Percentiles rank a stretch among this genome's conserved stretches.
Evolutionary conservation across 2,329 filamentous ascomycete species (phyloP).

Genomic region (Fusarium mexicanum): DNA sequence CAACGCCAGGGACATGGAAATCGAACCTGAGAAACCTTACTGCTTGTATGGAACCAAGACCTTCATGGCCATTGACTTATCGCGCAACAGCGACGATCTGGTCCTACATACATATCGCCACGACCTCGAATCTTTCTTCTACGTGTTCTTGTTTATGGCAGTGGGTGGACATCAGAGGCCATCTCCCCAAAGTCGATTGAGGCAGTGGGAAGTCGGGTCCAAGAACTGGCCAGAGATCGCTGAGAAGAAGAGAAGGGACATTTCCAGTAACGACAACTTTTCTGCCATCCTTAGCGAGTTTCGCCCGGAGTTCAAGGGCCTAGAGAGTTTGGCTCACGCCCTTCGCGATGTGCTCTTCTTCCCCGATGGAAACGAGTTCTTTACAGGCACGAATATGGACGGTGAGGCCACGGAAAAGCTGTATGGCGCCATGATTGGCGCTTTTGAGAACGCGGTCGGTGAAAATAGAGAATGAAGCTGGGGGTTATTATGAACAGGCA

Average conservation of each 20-base stretch:
- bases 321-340: neutral
- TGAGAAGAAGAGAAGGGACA: neutral
- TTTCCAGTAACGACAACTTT: neutral
- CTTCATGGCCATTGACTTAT: slow-evolving; percentile 43
- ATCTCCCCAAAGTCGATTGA: neutral
- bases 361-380: neutral
- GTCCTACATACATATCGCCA: slow-evolving; percentile 36
- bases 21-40: slow-evolving; percentile 32
- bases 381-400: neutral
- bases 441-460: neutral
- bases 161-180: neutral
- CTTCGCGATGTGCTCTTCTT: neutral
- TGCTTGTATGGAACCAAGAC: slow-evolving; percentile 28
- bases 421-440: neutral
- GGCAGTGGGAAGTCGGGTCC: neutral
- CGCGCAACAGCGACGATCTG: neutral
- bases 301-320: neutral
- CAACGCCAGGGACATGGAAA: slow-evolving; percentile 23
- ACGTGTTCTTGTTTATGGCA: slow-evolving; percentile 34
- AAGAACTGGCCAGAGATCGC: neutral
- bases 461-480: fast-evolving
- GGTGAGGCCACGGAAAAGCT: neutral
- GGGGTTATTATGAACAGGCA: fast-evolving
- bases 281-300: neutral
- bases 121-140: slow-evolving; percentile 45